Conservation (phyloP, 1,284 basidiomycete genomes). For the Microbotryum intermedium region DNA sequence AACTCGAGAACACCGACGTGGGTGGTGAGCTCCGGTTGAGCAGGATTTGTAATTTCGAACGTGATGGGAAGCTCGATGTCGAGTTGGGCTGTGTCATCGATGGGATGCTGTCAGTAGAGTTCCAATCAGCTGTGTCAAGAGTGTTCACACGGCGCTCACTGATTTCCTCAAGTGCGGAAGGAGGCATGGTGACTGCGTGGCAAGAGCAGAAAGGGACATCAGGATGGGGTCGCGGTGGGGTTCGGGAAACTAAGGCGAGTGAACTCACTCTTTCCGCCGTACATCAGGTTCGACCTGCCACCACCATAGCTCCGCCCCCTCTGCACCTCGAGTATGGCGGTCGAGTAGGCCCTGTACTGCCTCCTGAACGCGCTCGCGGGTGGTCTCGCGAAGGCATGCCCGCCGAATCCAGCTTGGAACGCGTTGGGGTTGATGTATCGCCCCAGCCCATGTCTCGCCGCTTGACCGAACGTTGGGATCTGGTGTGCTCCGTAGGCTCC, state of each 20-base stretch:
- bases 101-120: too few species aligned
- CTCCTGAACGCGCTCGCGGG: conserved; percentile 64
- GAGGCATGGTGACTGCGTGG: conserved; percentile 83
- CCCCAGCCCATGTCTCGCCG: not conserved
- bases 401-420: conserved; percentile 30
- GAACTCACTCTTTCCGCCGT: conserved; percentile 91
- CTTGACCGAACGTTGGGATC: not conserved
- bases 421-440: conserved; percentile 24
- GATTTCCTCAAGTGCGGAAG: conserved; percentile 80
- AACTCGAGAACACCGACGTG: conserved; percentile 98
- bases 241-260: conserved; percentile 25
- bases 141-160: conserved; percentile 44
- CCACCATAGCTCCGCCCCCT: conserved; percentile 30
- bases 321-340: conserved; percentile 35
- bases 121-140: not conserved
- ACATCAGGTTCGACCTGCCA: conserved; percentile 59
- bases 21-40: conserved; percentile 69
- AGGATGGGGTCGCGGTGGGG: not conserved
- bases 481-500: conserved; percentile 1
- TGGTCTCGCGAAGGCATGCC: conserved; percentile 35
- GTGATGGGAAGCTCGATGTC: conserved; percentile 93
- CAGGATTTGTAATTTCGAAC: conserved; percentile 86
- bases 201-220: not conserved
- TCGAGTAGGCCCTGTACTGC: conserved; percentile 52
- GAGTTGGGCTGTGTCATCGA: conserved; percentile 50